Percentiles rank a stretch among this genome's conserved stretches.
Conservation (phyloP, 2,329 filamentous ascomycete species). For the Alternaria sp. region DNA sequence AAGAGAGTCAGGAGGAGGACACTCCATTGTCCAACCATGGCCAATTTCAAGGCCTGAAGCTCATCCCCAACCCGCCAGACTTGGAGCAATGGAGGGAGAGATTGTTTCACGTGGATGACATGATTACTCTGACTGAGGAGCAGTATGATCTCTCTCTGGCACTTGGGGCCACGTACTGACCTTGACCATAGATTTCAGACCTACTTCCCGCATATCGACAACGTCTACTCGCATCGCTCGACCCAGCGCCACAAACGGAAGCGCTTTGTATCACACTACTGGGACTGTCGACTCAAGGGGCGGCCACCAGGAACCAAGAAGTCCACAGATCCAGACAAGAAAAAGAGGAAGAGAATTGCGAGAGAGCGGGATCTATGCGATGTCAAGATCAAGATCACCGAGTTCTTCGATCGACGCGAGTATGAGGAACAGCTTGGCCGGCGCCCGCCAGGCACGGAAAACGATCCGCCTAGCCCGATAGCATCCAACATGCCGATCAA, state of each 20-base stretch:
- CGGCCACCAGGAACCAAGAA: conserved; percentile 81
- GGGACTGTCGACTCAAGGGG: conserved; percentile 84
- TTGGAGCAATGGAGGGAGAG: conserved; percentile 74
- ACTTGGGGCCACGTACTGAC: neutral
- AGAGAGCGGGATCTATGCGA: conserved; percentile 81
- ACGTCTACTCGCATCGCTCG: conserved; percentile 83
- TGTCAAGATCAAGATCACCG: conserved; percentile 86
- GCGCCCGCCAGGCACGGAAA: conserved; percentile 30
- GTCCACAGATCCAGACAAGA: conserved; percentile 80
- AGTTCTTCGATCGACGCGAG: conserved; percentile 70
- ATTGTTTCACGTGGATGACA: conserved; percentile 78
- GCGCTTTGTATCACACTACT: conserved; percentile 84
- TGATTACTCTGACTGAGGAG: conserved; percentile 75
- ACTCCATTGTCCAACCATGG: conserved; percentile 58
- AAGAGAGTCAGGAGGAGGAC: conserved; percentile 28
- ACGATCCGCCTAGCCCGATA: conserved; percentile 19
- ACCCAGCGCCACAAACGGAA: conserved; percentile 83
- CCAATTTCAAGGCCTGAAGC: conserved; percentile 62
- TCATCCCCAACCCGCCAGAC: conserved; percentile 72
- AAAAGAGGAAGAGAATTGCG: conserved; percentile 80
- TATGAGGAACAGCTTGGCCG: conserved; percentile 46
- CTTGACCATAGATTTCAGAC: conserved; percentile 70
- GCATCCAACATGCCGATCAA: conserved; percentile 8
- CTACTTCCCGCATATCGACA: conserved; percentile 85
- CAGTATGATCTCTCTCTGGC: conserved; percentile 61